These are phyloP conservation scores for Linnemannia schmuckeri DNA, from an alignment of 192 early-diverging fungal species.

Conservation along the genomic window DNA sequence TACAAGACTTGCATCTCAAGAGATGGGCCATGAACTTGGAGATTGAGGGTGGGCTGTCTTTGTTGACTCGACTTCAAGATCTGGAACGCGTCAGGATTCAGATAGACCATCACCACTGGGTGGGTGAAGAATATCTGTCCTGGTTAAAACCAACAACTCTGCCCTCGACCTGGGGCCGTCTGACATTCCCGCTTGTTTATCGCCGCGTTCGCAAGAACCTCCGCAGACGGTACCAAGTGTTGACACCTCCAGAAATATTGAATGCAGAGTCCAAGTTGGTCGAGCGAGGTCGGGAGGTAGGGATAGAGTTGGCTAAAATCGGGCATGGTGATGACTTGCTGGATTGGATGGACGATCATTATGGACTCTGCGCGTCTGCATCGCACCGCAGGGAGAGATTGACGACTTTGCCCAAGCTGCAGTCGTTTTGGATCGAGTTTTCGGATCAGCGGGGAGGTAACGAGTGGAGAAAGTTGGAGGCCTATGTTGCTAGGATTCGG, in stretches of 20 bases:
- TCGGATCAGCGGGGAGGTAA: too few species aligned
- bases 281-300: neutral
- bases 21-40: neutral
- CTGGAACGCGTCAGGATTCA: neutral
- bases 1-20: neutral
- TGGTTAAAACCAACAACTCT: neutral
- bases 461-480: neutral
- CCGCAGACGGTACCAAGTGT: neutral
- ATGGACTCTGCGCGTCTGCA: neutral
- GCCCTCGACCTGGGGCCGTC: neutral
- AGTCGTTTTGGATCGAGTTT: neutral
- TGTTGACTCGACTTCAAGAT: neutral
- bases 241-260: neutral
- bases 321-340: neutral
- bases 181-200: neutral
- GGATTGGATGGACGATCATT: neutral
- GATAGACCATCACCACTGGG: neutral
- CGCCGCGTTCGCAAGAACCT: neutral
- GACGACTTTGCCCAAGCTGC: neutral
- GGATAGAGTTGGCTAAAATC: neutral
- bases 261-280: neutral
- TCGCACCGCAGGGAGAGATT: neutral
- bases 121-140: neutral
- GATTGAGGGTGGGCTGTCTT: neutral
- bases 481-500: neutral